Conservation (phyloP, 306 rosid species). For the Psophocarpus tetragonolobus region DNA sequence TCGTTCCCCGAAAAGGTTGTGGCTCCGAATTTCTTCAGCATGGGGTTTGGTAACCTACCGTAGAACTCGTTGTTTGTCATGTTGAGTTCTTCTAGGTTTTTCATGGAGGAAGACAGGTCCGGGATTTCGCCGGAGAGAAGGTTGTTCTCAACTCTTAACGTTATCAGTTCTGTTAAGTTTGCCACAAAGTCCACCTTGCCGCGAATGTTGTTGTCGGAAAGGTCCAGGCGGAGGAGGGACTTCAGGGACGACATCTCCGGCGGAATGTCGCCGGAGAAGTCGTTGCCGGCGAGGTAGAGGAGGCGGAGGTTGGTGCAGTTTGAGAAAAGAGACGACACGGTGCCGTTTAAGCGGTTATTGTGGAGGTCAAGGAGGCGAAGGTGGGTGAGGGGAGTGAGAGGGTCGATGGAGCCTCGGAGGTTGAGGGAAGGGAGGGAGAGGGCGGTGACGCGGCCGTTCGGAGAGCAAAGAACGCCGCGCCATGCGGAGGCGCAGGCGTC, state of each 20-base stretch:
- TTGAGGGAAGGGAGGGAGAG: constrained; percentile 75
- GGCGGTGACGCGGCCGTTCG: constrained; percentile 49
- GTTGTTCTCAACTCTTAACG: constrained; percentile 80
- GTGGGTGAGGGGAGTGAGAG: constrained; percentile 65
- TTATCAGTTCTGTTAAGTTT: constrained; percentile 56
- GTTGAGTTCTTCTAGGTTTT: constrained; percentile 62
- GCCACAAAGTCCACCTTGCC: constrained; percentile 52
- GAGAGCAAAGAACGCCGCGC: constrained; percentile 75
- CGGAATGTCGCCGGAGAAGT: constrained; percentile 81
- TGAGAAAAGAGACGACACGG: constrained; percentile 50
- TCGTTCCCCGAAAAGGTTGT: constrained; percentile 79
- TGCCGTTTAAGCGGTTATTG: constrained; percentile 76
- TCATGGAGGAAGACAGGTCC: constrained; percentile 58
- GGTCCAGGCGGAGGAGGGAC: constrained; percentile 74
- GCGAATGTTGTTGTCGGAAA: constrained; percentile 81
- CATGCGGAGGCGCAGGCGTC: constrained; percentile 72
- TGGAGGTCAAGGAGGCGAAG: constrained; percentile 89
- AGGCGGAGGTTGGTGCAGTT: constrained; percentile 79
- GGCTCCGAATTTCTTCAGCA: constrained; percentile 63
- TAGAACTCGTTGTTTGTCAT: constrained; percentile 74
- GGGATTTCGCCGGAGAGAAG: constrained; percentile 69
- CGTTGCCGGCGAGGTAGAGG: constrained; percentile 80
- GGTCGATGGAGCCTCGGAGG: constrained; percentile 75
- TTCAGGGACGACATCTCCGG: constrained; percentile 46
- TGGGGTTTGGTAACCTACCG: constrained; percentile 57